These are phyloP conservation scores for Hippophae rhamnoides DNA, from an alignment of 306 rosid genomes.

Conservation along the genomic window DNA sequence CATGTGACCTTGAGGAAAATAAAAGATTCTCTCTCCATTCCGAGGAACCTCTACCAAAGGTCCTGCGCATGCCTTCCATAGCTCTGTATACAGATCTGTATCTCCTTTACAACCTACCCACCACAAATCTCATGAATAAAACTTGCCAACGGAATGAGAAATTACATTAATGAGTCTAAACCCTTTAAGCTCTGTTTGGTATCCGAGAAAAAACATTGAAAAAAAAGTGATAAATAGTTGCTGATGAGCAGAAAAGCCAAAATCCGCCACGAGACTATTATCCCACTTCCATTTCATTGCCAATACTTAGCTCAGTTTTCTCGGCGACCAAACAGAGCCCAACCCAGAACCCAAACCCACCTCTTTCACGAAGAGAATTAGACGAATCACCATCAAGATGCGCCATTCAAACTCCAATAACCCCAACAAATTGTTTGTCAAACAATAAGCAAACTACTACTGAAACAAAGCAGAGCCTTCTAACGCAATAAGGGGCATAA, in stretches of 20 bases:
- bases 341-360: slow-evolving; percentile 29
- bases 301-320: slow-evolving; percentile 14
- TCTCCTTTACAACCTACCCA: slow-evolving; percentile 35
- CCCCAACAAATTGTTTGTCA: slow-evolving; percentile 8
- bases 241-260: background rate
- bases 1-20: slow-evolving; percentile 92
- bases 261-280: too few species aligned
- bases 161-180: background rate
- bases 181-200: slow-evolving; percentile 21
- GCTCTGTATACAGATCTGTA: slow-evolving; percentile 37
- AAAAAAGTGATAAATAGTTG: background rate
- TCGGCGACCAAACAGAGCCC: slow-evolving; percentile 33
- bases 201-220: slow-evolving; percentile 25
- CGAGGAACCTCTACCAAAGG: slow-evolving; percentile 78
- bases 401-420: slow-evolving; percentile 38
- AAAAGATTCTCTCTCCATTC: slow-evolving; percentile 51
- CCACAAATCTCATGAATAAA: slow-evolving; percentile 5
- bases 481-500: slow-evolving; percentile 21
- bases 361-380: slow-evolving; percentile 33
- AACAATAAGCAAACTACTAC: background rate
- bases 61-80: slow-evolving; percentile 86
- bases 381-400: slow-evolving; percentile 35
- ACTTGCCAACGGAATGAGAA: background rate
- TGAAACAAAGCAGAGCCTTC: slow-evolving; percentile 8
- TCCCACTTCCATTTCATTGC: too few species aligned